phyloP scores from a whole-genome alignment of 108 stramenopile species.

The Poteriospumella lacustris region DNA sequence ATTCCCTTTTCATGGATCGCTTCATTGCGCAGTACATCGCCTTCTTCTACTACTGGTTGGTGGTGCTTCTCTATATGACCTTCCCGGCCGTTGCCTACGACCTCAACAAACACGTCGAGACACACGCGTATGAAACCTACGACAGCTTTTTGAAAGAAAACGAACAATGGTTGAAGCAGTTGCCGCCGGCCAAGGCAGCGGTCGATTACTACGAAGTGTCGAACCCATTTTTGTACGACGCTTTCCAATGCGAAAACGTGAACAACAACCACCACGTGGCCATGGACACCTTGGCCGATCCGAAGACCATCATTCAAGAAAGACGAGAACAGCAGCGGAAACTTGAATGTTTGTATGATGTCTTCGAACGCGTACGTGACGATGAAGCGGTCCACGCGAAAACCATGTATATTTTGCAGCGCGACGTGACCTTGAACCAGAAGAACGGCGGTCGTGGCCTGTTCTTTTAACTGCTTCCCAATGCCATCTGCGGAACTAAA shows the following conservation, averaged over 20 bases:
- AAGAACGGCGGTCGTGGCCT: too few relatives aligned
- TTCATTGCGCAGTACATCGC: constrained; percentile 79
- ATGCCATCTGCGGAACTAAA: too few relatives aligned
- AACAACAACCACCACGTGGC: constrained; percentile 14
- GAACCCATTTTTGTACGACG: constrained; percentile 79
- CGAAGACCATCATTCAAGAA: not conserved
- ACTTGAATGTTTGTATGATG: constrained; percentile 67
- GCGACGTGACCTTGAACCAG: too few relatives aligned
- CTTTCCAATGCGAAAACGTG: constrained; percentile 61
- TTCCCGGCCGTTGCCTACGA: constrained; percentile 70
- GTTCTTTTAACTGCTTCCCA: too few relatives aligned
- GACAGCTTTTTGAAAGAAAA: constrained; percentile 63
- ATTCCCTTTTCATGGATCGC: constrained; percentile 49
- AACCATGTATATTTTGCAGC: too few relatives aligned
- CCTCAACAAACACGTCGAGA: constrained; percentile 59
- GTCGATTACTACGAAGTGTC: constrained; percentile 52
- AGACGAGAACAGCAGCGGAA: not conserved
- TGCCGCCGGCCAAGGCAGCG: constrained; percentile 61
- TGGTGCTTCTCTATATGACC: constrained; percentile 62
- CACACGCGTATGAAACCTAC: constrained; percentile 60
- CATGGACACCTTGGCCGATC: not conserved
- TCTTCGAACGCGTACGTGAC: constrained; percentile 70
- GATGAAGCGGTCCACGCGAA: too few relatives aligned
- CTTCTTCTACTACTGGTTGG: constrained; percentile 80
- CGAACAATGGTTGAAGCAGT: constrained; percentile 53